A percentile compares a stretch with the other conserved stretches of the same genome.
These are phyloP conservation scores for Xylariaceae sp. DNA, from an alignment of 2,329 filamentous ascomycete genomes.

Conservation along the genomic window DNA sequence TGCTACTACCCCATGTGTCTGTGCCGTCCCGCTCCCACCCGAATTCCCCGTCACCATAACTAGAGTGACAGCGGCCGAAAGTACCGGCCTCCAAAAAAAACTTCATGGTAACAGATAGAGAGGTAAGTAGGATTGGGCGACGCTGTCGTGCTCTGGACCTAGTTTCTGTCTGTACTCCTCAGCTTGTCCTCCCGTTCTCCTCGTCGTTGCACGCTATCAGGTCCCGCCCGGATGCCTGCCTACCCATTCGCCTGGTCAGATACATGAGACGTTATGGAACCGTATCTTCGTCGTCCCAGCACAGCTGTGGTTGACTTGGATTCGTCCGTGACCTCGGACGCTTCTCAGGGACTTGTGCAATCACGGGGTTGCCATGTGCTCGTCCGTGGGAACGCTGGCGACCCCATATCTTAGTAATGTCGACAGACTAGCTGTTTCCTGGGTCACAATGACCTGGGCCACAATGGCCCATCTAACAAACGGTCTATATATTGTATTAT, in stretches of 20 bases:
- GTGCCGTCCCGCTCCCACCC: conserved; percentile 28
- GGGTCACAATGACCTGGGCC: conserved; percentile 8
- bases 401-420: conserved; percentile 10
- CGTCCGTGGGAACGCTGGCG: conserved; percentile 8
- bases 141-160: conserved; percentile 24
- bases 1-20: conserved; percentile 24
- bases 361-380: conserved; percentile 18
- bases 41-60: conserved; percentile 21
- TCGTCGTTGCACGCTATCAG: conserved; percentile 25
- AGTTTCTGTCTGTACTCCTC: conserved; percentile 27
- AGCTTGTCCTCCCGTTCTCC: conserved; percentile 18
- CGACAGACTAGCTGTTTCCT: conserved; percentile 2
- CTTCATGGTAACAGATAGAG: conserved; percentile 12
- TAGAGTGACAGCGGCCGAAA: conserved; percentile 27
- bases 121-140: conserved; percentile 18
- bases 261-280: conserved; percentile 24
- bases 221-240: conserved; percentile 22
- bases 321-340: conserved; percentile 7
- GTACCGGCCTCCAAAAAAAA: conserved; percentile 21
- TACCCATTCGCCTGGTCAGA: conserved; percentile 13
- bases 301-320: conserved; percentile 13
- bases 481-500: conserved; percentile 24
- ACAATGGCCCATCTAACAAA: conserved; percentile 22
- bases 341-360: conserved; percentile 14
- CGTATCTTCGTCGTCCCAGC: conserved; percentile 13